These are phyloP conservation scores for Hypholoma sublateritium DNA, from an alignment of 768 basidiomycete species.

Conservation along the genomic window DNA sequence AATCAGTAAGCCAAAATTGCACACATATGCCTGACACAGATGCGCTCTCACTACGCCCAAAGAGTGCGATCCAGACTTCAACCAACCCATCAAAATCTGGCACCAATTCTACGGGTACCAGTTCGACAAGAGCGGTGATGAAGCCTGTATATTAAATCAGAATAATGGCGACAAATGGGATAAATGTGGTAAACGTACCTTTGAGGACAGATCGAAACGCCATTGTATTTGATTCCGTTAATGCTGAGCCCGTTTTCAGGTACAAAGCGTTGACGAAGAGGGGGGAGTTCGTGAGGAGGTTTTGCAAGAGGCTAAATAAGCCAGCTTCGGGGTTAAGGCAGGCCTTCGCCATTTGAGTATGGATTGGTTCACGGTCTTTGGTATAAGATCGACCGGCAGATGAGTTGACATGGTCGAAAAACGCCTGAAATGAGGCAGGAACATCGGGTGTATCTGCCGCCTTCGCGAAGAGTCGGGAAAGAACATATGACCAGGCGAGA, in stretches of 20 bases:
- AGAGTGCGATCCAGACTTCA: constrained; percentile 78
- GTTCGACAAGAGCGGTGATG: constrained; percentile 69
- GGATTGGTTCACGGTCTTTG: constrained; percentile 57
- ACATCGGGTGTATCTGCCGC: constrained; percentile 48
- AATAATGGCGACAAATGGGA: not conserved
- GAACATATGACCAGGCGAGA: constrained; percentile 83
- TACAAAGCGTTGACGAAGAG: constrained; percentile 74
- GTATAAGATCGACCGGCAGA: constrained; percentile 41
- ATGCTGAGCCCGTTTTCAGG: constrained; percentile 64
- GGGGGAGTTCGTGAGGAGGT: constrained; percentile 66
- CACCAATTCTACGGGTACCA: constrained; percentile 75
- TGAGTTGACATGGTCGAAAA: constrained; percentile 54
- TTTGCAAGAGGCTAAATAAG: constrained; percentile 55
- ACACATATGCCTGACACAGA: constrained; percentile 69
- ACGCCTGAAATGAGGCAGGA: constrained; percentile 51
- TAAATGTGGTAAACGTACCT: constrained; percentile 44
- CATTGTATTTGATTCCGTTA: constrained; percentile 76
- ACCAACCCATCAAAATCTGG: constrained; percentile 71
- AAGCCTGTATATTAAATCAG: constrained; percentile 51
- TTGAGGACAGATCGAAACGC: constrained; percentile 83
- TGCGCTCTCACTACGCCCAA: constrained; percentile 69
- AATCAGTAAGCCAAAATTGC: constrained; percentile 85
- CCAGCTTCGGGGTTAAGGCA: constrained; percentile 60
- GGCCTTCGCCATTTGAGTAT: constrained; percentile 57
- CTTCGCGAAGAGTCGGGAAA: constrained; percentile 58